Evolutionary conservation across 441 rosid genomes (phyloP).

Genomic region (Metrosideros polymorpha): DNA sequence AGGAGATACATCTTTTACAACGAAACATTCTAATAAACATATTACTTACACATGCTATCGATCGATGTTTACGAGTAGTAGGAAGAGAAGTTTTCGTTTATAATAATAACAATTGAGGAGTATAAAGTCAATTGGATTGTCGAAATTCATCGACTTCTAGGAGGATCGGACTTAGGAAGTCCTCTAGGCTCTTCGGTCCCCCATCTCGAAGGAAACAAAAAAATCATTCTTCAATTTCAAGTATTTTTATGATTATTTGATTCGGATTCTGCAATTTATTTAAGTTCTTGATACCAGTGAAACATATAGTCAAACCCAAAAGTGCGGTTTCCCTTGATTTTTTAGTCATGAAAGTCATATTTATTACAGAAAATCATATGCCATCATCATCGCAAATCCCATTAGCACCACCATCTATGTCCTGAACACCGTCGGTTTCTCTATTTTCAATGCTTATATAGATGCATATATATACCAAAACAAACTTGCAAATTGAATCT

Average conservation of each 20-base stretch:
- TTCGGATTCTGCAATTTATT: background rate
- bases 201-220: background rate
- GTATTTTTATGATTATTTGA: background rate
- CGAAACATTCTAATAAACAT: background rate
- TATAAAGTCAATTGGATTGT: background rate
- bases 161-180: background rate
- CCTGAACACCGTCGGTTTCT: background rate
- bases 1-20: background rate
- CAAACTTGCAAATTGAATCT: background rate
- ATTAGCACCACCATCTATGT: background rate
- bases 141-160: background rate
- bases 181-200: background rate
- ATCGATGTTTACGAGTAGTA: background rate
- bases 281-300: background rate
- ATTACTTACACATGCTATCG: background rate
- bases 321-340: background rate
- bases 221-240: background rate
- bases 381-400: background rate
- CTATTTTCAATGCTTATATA: too few species aligned
- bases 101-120: background rate
- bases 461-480: background rate
- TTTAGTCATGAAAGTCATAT: background rate
- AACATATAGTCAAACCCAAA: background rate
- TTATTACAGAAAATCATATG: background rate
- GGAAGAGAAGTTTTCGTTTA: background rate